phyloP scores from a whole-genome alignment of 371 early-diverging fungal species.

The Apophysomyces ossiformis region DNA sequence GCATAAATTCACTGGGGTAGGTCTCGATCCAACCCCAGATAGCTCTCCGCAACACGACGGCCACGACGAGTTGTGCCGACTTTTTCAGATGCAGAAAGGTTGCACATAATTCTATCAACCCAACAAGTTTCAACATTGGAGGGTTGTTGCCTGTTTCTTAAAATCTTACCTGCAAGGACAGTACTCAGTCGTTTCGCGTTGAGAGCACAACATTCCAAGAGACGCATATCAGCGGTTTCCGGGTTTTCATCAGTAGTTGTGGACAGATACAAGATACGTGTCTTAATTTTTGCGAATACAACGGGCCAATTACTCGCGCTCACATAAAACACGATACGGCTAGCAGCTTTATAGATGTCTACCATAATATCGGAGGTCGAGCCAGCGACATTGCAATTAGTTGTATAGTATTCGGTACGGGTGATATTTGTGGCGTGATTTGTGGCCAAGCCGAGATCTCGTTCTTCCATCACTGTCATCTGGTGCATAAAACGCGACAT shows the following conservation, averaged over 20 bases:
- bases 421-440: conserved; percentile 56
- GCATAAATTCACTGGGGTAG: conserved; percentile 78
- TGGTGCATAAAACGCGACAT: conserved; percentile 72
- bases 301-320: conserved; percentile 84
- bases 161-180: conserved; percentile 63
- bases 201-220: conserved; percentile 78
- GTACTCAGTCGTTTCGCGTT: conserved; percentile 72
- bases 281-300: conserved; percentile 71
- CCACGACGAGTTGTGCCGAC: conserved; percentile 69
- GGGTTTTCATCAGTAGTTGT: conserved; percentile 67
- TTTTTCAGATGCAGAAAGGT: conserved; percentile 70
- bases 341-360: conserved; percentile 74
- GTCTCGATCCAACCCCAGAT: conserved; percentile 93
- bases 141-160: not conserved
- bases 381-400: conserved; percentile 26
- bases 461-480: conserved; percentile 47
- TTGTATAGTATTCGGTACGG: conserved; percentile 49
- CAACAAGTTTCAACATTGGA: conserved; percentile 3
- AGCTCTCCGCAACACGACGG: conserved; percentile 71
- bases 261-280: conserved; percentile 58
- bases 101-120: conserved; percentile 61
- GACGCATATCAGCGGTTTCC: conserved; percentile 77
- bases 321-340: conserved; percentile 76
- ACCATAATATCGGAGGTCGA: conserved; percentile 55
- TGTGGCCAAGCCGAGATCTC: conserved; percentile 35